These are phyloP conservation scores for Echinochloa phyllopogon DNA, from an alignment of 176 grass and related monocot species.

Conservation along the genomic window DNA sequence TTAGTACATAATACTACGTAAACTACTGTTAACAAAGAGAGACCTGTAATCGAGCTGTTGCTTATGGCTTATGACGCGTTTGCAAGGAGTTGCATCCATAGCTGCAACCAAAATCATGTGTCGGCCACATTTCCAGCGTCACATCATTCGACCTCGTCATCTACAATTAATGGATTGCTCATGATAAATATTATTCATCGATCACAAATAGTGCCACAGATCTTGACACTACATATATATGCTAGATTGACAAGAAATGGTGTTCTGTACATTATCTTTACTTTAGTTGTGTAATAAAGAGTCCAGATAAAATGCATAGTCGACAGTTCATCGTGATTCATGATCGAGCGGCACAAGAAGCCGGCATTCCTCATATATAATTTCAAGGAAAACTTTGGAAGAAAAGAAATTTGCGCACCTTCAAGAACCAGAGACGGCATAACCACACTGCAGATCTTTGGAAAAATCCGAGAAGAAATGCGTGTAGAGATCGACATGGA, in stretches of 20 bases:
- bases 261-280: no score
- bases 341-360: no score
- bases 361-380: no score
- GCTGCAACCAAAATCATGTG: conserved; percentile 34
- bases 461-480: no score
- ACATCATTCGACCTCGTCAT: conserved; percentile 20
- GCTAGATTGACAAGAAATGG: not conserved
- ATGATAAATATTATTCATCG: not conserved
- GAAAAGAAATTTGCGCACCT: no score
- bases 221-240: not conserved
- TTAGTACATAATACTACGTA: not conserved
- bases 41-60: not conserved
- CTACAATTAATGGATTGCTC: not conserved
- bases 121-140: conserved; percentile 36
- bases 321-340: no score
- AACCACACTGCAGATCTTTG: no score
- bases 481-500: no score
- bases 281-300: no score
- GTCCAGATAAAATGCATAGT: no score
- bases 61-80: conserved; percentile 12
- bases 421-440: no score
- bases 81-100: not conserved
- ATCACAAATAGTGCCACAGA: not conserved
- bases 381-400: no score
- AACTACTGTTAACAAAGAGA: not conserved